phyloP scores from a whole-genome alignment of 2,329 filamentous ascomycete genomes.

The Trichoderma lentiforme region DNA sequence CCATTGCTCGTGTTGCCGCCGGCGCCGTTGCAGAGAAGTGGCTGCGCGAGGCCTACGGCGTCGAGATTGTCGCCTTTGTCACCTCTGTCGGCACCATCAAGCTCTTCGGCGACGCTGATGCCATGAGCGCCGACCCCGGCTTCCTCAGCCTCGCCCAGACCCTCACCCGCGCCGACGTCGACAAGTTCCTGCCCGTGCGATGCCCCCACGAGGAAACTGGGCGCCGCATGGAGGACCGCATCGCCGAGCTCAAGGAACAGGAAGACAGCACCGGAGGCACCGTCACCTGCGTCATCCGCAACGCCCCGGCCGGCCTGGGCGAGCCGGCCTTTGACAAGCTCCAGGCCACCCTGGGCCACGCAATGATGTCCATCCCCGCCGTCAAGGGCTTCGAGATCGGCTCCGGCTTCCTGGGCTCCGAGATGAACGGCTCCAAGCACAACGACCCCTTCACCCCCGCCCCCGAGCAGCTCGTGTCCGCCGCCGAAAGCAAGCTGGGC shows the following conservation, averaged over 20 bases:
- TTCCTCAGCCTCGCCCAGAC: constrained; percentile 72
- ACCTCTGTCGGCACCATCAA: constrained; percentile 69
- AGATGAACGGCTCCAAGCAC: constrained; percentile 83
- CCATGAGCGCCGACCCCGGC: constrained; percentile 70
- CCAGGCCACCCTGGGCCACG: constrained; percentile 85
- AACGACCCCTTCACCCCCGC: constrained; percentile 62
- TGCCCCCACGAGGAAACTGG: constrained; percentile 49
- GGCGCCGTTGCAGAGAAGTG: constrained; percentile 94
- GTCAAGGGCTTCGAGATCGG: constrained; percentile 96
- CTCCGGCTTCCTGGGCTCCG: constrained; percentile 83
- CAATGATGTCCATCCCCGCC: constrained; percentile 92
- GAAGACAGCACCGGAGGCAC: constrained; percentile 92
- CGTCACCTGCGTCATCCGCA: constrained; percentile 89
- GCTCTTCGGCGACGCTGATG: constrained; percentile 30
- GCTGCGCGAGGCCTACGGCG: constrained; percentile 71
- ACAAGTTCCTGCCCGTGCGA: constrained; percentile 79
- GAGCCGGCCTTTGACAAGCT: constrained; percentile 96
- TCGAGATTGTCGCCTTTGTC: constrained; percentile 90
- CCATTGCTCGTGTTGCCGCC: constrained; percentile 87
- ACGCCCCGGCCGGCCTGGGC: constrained; percentile 79
- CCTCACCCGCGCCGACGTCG: constrained; percentile 73
- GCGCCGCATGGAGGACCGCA: constrained; percentile 68
- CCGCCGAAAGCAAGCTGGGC: constrained; percentile 29
- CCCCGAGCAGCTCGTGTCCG: no score
- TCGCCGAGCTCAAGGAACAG: constrained; percentile 72